A percentile compares a stretch with the other conserved stretches of the same genome.
phyloP scores from a whole-genome alignment of 176 grass and related monocot species.

The Ananas comosus region DNA sequence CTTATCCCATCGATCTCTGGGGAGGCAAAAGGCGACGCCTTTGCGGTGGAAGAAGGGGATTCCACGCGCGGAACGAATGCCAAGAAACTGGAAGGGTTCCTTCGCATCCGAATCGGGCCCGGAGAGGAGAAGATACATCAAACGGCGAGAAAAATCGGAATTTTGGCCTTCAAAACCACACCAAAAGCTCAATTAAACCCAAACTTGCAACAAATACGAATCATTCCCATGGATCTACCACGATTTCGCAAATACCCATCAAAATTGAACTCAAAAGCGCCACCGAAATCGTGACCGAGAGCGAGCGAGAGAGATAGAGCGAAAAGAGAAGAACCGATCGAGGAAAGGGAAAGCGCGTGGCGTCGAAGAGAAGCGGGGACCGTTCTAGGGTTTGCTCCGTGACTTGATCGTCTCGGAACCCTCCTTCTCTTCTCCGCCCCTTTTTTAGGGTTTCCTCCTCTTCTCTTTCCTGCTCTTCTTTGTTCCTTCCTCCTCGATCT shows the following conservation, averaged over 20 bases:
- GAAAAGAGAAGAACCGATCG: background rate
- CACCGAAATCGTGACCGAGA: no score
- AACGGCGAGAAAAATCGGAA: slow-evolving; percentile 12
- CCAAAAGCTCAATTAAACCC: background rate
- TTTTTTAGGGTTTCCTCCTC: slow-evolving; percentile 17
- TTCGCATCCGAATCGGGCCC: slow-evolving; percentile 33
- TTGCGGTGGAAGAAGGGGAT: slow-evolving; percentile 4
- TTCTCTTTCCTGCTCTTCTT: background rate
- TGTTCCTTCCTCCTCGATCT: background rate
- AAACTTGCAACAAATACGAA: background rate
- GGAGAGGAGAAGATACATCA: slow-evolving; percentile 42
- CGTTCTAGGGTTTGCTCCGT: background rate
- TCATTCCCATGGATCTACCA: slow-evolving; percentile 11
- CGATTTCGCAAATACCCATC: slow-evolving; percentile 4
- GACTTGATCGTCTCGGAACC: background rate
- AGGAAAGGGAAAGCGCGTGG: background rate
- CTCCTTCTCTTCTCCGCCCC: slow-evolving; percentile 6
- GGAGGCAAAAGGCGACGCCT: slow-evolving; percentile 14
- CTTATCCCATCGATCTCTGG: slow-evolving; percentile 47
- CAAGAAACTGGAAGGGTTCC: slow-evolving; percentile 18
- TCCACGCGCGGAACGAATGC: slow-evolving; percentile 1
- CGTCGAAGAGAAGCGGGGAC: background rate
- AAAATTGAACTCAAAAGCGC: background rate
- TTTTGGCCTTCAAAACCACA: no score
- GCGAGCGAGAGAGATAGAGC: background rate